Evolutionary conservation across 2,329 filamentous ascomycete species (phyloP).

Genomic region (Whalleya microplaca): DNA sequence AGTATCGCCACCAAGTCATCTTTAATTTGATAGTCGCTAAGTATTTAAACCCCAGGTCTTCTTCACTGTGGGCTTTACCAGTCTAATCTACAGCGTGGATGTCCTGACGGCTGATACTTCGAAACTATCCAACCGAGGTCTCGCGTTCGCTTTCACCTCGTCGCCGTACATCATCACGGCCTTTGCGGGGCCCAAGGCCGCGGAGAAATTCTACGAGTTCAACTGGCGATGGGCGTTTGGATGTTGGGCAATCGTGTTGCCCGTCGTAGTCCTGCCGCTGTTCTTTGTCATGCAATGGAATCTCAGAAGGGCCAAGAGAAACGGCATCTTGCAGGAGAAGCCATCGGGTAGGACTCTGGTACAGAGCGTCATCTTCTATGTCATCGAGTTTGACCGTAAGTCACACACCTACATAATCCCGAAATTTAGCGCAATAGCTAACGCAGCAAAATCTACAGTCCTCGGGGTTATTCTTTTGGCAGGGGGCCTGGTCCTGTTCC

Average conservation of each 20-base stretch:
- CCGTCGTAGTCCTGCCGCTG: conserved; percentile 59
- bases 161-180: conserved; percentile 66
- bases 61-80: conserved; percentile 60
- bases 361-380: conserved; percentile 50
- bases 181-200: conserved; percentile 56
- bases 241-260: conserved; percentile 63
- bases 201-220: conserved; percentile 51
- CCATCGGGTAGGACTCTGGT: conserved; percentile 45
- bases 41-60: conserved; percentile 49
- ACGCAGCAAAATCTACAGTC: conserved; percentile 16
- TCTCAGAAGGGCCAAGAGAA: conserved; percentile 54
- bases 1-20: neutral
- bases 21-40: no score
- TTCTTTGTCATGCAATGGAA: conserved; percentile 55
- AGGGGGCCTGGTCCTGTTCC: conserved; percentile 55
- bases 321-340: conserved; percentile 43
- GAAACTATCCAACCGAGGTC: conserved; percentile 57
- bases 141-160: conserved; percentile 60
- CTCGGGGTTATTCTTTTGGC: conserved; percentile 54
- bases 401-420: neutral
- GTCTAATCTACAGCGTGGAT: conserved; percentile 59
- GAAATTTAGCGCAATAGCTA: conserved; percentile 4
- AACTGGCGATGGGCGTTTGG: conserved; percentile 68
- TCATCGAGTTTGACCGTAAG: conserved; percentile 53
- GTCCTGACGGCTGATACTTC: conserved; percentile 68